Percentiles rank a stretch among this genome's conserved stretches.
These are phyloP conservation scores for Aurantiochytrium sp. DNA, from an alignment of 108 stramenopile genomes.

Conservation along the genomic window DNA sequence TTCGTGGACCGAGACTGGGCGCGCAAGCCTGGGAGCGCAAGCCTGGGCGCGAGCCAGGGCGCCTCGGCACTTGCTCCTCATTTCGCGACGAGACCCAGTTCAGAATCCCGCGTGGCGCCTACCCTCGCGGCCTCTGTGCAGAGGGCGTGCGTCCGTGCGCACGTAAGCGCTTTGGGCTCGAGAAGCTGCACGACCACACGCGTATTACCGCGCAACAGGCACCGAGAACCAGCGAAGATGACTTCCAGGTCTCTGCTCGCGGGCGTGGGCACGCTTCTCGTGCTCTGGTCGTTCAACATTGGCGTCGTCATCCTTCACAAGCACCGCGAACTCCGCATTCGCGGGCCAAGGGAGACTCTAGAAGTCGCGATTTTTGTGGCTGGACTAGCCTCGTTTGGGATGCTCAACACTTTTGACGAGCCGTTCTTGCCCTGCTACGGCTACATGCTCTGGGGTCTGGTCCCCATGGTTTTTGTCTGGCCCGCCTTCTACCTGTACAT, in stretches of 20 bases:
- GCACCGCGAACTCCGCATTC: not conserved
- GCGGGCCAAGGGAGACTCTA: not conserved
- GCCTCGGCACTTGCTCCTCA: too few species aligned
- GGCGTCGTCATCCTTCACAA: not conserved
- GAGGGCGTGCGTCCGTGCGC: too few species aligned
- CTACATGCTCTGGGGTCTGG: constrained; percentile 9
- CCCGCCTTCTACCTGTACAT: constrained; percentile 1
- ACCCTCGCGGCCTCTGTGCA: too few species aligned
- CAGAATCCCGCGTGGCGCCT: too few species aligned
- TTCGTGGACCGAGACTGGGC: too few species aligned
- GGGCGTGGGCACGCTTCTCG: not conserved
- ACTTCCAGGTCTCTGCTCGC: not conserved
- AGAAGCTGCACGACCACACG: too few species aligned
- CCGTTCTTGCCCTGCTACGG: not conserved
- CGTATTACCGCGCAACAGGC: too few species aligned
- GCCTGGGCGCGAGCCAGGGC: too few species aligned
- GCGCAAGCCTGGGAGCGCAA: too few species aligned
- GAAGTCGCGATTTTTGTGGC: not conserved
- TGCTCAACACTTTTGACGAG: not conserved
- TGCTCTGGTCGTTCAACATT: not conserved
- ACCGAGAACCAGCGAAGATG: not conserved
- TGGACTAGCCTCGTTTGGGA: not conserved
- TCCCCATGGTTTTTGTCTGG: constrained; percentile 18
- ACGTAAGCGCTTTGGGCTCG: too few species aligned
- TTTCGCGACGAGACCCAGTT: too few species aligned